Evolutionary conservation across 345 rosid species (phyloP).

Genomic region (Excoecaria agallocha): DNA sequence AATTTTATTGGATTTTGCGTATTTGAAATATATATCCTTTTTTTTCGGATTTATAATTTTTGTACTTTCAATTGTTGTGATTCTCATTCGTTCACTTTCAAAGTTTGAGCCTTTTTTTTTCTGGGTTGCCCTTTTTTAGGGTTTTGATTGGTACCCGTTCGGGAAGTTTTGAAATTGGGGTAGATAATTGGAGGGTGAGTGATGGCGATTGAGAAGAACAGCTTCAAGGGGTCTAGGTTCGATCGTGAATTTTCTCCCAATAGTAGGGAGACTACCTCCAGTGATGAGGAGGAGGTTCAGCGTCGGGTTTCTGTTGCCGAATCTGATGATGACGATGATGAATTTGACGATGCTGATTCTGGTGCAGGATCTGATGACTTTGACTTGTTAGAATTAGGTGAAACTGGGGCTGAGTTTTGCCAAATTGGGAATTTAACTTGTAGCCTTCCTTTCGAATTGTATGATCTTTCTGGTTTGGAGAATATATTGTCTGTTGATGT

Average conservation of each 20-base stretch:
- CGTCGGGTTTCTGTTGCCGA: constrained; percentile 50
- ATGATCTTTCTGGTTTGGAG: constrained; percentile 72
- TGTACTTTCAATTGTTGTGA: background rate
- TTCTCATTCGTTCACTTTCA: constrained; percentile 8
- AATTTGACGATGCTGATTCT: constrained; percentile 84
- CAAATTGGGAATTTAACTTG: constrained; percentile 81
- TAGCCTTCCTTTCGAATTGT: constrained; percentile 79
- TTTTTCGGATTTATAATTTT: background rate
- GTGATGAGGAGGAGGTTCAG: constrained; percentile 69
- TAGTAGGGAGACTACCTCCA: constrained; percentile 68
- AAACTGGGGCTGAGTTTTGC: constrained; percentile 84
- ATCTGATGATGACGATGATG: constrained; percentile 62
- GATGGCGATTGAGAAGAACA: constrained; percentile 98
- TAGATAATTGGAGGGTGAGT: constrained; percentile 13
- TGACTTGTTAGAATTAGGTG: constrained; percentile 90
- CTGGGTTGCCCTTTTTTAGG: constrained; percentile 29
- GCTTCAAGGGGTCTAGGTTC: constrained; percentile 69
- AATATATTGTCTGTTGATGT: constrained; percentile 84
- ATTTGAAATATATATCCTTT: background rate
- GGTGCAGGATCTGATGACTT: constrained; percentile 98
- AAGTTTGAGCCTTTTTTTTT: constrained; percentile 18
- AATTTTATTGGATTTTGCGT: constrained; percentile 4
- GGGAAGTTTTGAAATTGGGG: constrained; percentile 3
- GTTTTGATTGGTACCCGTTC: constrained; percentile 18
- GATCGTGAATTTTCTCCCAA: constrained; percentile 78